phyloP scores from a whole-genome alignment of 2,329 filamentous ascomycete genomes.

The Gliomastix tumulicola region DNA sequence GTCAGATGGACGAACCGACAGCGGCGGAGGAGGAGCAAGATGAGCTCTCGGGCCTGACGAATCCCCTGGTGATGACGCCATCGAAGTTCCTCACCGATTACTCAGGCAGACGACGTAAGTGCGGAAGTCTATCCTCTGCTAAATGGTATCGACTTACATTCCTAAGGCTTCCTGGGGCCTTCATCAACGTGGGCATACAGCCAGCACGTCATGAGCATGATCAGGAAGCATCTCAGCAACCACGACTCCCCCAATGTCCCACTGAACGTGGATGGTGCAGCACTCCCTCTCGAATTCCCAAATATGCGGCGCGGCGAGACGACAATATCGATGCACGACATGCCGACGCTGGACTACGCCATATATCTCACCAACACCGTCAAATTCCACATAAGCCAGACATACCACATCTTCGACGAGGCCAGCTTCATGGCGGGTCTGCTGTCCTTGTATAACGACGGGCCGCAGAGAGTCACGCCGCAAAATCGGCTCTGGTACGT shows the following conservation, averaged over 20 bases:
- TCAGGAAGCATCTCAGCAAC: neutral
- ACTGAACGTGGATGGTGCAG: neutral
- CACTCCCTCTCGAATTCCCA: neutral
- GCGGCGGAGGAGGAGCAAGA: neutral
- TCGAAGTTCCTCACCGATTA: neutral
- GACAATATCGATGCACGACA: neutral
- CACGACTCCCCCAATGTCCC: neutral
- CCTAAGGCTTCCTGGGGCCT: neutral
- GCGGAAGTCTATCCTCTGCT: too few relatives aligned
- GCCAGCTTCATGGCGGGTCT: constrained; percentile 34
- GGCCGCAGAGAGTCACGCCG: neutral
- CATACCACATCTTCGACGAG: constrained; percentile 49
- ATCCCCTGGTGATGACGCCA: neutral
- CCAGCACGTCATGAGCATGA: neutral
- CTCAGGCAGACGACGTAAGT: too few relatives aligned
- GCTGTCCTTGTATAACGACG: constrained; percentile 14
- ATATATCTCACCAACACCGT: constrained; percentile 47
- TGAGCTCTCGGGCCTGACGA: neutral
- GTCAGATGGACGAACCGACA: neutral
- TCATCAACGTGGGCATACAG: neutral
- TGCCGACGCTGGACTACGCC: constrained; percentile 45
- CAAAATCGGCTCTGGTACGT: constrained; percentile 1
- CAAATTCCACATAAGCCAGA: constrained; percentile 46
- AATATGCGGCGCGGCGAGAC: neutral
- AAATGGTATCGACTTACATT: too few relatives aligned